These are phyloP conservation scores for Afroboletus lepidellus DNA, from an alignment of 1,284 basidiomycete genomes.

Conservation along the genomic window DNA sequence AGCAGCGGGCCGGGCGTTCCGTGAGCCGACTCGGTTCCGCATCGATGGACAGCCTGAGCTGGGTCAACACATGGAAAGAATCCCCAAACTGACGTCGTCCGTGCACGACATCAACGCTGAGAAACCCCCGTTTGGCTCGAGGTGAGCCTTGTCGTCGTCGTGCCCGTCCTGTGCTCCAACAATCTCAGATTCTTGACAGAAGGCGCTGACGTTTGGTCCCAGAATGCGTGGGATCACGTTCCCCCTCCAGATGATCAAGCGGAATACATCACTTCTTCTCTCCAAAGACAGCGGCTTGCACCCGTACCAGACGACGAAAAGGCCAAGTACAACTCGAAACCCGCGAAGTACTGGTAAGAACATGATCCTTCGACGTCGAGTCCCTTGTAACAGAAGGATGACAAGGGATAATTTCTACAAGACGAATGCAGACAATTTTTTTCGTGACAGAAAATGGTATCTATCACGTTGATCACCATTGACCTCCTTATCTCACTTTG, in stretches of 20 bases:
- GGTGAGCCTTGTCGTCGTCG: constrained; percentile 38
- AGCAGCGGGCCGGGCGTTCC: too few relatives aligned
- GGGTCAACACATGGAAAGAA: constrained; percentile 26
- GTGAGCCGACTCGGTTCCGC: too few relatives aligned
- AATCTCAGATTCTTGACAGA: constrained; percentile 59
- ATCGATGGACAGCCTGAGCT: too few relatives aligned
- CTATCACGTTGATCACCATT: constrained; percentile 2
- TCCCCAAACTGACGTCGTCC: constrained; percentile 50
- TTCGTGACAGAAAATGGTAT: constrained; percentile 87
- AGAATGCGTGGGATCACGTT: constrained; percentile 89
- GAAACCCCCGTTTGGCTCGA: constrained; percentile 70
- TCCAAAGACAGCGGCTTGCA: constrained; percentile 63
- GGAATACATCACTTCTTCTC: constrained; percentile 63
- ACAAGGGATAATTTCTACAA: constrained; percentile 90
- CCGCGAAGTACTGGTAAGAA: constrained; percentile 66
- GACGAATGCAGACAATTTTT: constrained; percentile 82
- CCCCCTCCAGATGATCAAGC: constrained; percentile 78
- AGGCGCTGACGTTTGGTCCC: constrained; percentile 65
- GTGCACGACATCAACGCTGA: constrained; percentile 58
- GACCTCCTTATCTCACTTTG: constrained; percentile 10
- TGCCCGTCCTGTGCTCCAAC: neutral
- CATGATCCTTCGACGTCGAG: neutral
- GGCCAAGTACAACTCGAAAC: constrained; percentile 70
- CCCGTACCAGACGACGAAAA: constrained; percentile 71
- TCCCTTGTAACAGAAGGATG: constrained; percentile 18